Evolutionary conservation across 1,284 basidiomycete genomes (phyloP), one percentile per base, ranked within the genome.

Genomic region (Irpex sp.): DNA sequence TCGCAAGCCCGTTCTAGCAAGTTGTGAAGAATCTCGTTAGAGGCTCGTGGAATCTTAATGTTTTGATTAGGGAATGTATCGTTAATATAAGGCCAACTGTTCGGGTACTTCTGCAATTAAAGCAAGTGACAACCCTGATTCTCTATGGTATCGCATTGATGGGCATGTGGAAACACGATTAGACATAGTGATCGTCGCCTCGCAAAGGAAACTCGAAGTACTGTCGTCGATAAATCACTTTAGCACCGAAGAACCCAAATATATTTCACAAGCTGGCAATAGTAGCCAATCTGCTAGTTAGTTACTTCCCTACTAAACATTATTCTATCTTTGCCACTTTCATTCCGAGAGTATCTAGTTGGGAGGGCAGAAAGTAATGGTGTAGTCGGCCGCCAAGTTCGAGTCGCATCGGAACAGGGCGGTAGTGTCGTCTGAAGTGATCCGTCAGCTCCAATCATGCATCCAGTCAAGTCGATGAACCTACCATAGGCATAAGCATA

Each of bases 301-400:
- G 13, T 6, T 33, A 33, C 31, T 46, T 46, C 7, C 39, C 39
- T 15, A 46, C n/a, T 46, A 4, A 46, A 46, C 4, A 46, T 7
- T 4, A n/a, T 46, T 9, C 39, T 46, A 15, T n/a, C n/a, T 11
- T 9, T 43, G 3, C 2, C 15, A 26, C 26, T 26, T 8, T 17
- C 17, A 49, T 19, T 15, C 13, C n/a, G 47, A 5, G 53, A 5
- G 17, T n/a, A 33, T 50, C 60, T 59, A 61, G 33, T 11, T 47
- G 56, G 66, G 77, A 64, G 81, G 80, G 72, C 81, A 83, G 75
- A 83, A 83, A 0, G 79, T 82, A 65, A 83, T 61, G 39, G 78
- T 82, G 68, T 81, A 84, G 66, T 81, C 77, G 3, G 81, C 78
- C 3, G 69, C 67, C 36, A 67, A 59, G 58, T 63, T 57, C 6